phyloP scores from a whole-genome alignment of 495 filamentous ascomycete genomes.

The Talaromyces trachyspermus region DNA sequence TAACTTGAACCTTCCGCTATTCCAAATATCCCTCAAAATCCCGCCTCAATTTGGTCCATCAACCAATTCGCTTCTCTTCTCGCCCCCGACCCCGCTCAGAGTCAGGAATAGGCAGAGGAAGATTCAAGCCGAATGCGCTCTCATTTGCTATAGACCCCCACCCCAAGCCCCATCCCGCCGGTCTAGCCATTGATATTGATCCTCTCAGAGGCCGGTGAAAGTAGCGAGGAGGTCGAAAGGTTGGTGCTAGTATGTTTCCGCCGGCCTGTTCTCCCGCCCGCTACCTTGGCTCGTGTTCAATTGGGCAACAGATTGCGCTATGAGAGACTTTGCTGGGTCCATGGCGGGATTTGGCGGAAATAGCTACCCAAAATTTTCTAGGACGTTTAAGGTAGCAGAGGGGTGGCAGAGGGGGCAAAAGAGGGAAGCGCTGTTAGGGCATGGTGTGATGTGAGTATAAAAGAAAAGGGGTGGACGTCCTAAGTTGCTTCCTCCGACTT shows the following conservation, averaged over 20 bases:
- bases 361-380: slow-evolving; percentile 7
- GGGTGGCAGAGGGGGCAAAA: background rate
- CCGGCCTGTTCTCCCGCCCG: slow-evolving; percentile 6
- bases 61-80: slow-evolving; percentile 38
- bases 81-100: slow-evolving; percentile 43
- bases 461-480: background rate
- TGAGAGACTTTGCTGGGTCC: background rate
- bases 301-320: slow-evolving; percentile 1
- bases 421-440: background rate
- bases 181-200: slow-evolving; percentile 5
- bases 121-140: slow-evolving; percentile 18
- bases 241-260: slow-evolving; percentile 8
- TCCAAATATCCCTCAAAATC: slow-evolving; percentile 29
- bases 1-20: slow-evolving; percentile 36
- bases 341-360: background rate
- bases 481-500: background rate
- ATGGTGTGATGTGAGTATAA: background rate
- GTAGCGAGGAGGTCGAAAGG: slow-evolving; percentile 3
- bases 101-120: slow-evolving; percentile 29
- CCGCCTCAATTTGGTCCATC: slow-evolving; percentile 26
- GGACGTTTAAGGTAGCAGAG: background rate
- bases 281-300: slow-evolving; percentile 6
- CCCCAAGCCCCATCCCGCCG: slow-evolving; percentile 6
- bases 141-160: slow-evolving; percentile 9
- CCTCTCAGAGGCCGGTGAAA: slow-evolving; percentile 4